A percentile compares a stretch with the other conserved stretches of the same genome.
phyloP scores from a whole-genome alignment of 179 eudicot species.

The Silene noctiflora region DNA sequence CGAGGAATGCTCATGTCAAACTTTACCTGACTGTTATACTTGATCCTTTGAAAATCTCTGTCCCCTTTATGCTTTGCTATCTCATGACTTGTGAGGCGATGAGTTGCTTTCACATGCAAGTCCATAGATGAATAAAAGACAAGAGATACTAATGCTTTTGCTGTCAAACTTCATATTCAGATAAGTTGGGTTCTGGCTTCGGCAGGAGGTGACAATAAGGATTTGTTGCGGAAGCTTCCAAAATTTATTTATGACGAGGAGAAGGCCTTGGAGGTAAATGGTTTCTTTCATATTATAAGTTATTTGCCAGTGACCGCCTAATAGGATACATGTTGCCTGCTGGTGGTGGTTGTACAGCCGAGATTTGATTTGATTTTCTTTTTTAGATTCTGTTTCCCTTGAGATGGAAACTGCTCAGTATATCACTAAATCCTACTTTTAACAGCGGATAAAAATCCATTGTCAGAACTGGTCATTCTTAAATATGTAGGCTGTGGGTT shows the following conservation, averaged over 20 bases:
- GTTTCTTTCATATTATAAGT: constrained; percentile 7
- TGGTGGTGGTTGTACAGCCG: neutral
- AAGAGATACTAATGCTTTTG: constrained; percentile 6
- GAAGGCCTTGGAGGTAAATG: constrained; percentile 82
- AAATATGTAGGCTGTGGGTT: neutral
- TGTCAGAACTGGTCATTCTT: neutral
- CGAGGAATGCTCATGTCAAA: neutral
- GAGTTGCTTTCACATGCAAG: neutral
- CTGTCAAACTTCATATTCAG: constrained; percentile 28
- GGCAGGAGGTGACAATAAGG: constrained; percentile 76
- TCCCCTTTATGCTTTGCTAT: neutral
- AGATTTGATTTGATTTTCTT: too few relatives aligned
- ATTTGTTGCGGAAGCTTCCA: constrained; percentile 75
- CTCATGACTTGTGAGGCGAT: too few relatives aligned
- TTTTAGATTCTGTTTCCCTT: too few relatives aligned
- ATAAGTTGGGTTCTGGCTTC: constrained; percentile 77
- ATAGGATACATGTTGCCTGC: neutral
- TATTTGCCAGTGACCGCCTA: neutral
- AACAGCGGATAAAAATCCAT: neutral
- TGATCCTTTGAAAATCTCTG: neutral
- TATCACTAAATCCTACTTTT: too few relatives aligned
- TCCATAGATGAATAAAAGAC: neutral
- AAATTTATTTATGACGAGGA: constrained; percentile 86
- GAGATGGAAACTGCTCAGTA: too few relatives aligned
- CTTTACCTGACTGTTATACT: neutral